Conservation (phyloP, 2,329 filamentous ascomycete genomes). For the Tolypocladium inflatum region DNA sequence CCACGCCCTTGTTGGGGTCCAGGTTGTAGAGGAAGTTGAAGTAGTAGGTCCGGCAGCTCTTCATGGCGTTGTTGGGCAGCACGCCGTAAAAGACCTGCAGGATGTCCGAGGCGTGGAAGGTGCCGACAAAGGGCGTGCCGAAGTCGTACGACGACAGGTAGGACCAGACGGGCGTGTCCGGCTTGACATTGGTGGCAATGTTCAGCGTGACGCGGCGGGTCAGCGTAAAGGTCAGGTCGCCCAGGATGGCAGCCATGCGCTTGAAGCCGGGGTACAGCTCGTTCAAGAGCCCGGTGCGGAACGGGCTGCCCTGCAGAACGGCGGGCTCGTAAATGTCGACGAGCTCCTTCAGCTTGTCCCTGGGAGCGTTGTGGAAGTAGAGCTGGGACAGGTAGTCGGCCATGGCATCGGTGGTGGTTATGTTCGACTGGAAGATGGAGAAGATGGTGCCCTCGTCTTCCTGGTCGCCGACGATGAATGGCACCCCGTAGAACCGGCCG, state of each 20-base stretch:
- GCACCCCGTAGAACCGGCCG: constrained; percentile 40
- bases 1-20: constrained; percentile 54
- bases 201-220: constrained; percentile 56
- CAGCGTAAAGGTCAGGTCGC: constrained; percentile 67
- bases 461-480: constrained; percentile 57
- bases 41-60: constrained; percentile 58
- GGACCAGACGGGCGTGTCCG: constrained; percentile 59
- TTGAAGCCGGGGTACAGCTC: constrained; percentile 71
- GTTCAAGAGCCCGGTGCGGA: constrained; percentile 59
- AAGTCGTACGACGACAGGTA: constrained; percentile 67
- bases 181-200: constrained; percentile 32
- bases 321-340: constrained; percentile 54
- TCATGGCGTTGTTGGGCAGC: constrained; percentile 50
- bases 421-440: constrained; percentile 57
- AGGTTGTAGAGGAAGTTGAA: constrained; percentile 60
- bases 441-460: constrained; percentile 77
- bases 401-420: constrained; percentile 51
- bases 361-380: constrained; percentile 51
- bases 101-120: constrained; percentile 64
- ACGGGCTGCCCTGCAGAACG: constrained; percentile 55
- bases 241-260: constrained; percentile 63
- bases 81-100: constrained; percentile 60
- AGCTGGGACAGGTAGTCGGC: constrained; percentile 49
- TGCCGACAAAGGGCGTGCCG: constrained; percentile 63
- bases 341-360: constrained; percentile 40